Conservation (phyloP, 805 yeast species). For the Komagataella pastoris region DNA sequence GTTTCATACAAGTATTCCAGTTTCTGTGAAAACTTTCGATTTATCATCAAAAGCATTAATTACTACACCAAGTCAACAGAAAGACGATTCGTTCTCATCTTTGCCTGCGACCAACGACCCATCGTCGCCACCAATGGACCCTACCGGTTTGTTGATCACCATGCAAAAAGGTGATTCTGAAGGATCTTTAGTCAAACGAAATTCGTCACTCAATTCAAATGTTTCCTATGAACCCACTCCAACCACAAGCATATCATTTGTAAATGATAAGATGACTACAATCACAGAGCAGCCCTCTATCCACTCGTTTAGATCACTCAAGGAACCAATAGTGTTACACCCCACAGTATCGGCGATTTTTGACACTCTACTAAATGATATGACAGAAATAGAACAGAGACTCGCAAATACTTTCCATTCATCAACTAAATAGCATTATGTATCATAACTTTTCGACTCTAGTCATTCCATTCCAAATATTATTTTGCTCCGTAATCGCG, state of each 20-base stretch:
- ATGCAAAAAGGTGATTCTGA: background rate
- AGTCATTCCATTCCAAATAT: background rate
- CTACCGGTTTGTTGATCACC: background rate
- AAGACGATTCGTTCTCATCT: background rate
- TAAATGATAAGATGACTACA: background rate
- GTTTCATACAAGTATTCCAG: background rate
- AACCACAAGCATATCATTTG: background rate
- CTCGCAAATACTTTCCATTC: background rate
- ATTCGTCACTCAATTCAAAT: background rate
- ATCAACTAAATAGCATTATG: background rate
- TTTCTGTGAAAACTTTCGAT: slow-evolving; percentile 24
- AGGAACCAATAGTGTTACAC: background rate
- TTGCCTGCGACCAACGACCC: background rate
- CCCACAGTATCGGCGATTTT: background rate
- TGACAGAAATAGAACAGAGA: background rate
- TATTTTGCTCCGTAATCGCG: background rate
- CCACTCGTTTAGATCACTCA: background rate
- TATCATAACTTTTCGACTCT: background rate
- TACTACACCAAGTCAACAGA: slow-evolving; percentile 51
- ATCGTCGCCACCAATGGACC: background rate
- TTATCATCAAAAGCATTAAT: slow-evolving; percentile 58
- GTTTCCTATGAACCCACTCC: background rate
- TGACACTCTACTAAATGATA: background rate
- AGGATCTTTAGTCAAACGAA: background rate
- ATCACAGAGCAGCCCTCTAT: background rate